phyloP scores from a whole-genome alignment of 768 basidiomycete species.

The Trametes meyenii region DNA sequence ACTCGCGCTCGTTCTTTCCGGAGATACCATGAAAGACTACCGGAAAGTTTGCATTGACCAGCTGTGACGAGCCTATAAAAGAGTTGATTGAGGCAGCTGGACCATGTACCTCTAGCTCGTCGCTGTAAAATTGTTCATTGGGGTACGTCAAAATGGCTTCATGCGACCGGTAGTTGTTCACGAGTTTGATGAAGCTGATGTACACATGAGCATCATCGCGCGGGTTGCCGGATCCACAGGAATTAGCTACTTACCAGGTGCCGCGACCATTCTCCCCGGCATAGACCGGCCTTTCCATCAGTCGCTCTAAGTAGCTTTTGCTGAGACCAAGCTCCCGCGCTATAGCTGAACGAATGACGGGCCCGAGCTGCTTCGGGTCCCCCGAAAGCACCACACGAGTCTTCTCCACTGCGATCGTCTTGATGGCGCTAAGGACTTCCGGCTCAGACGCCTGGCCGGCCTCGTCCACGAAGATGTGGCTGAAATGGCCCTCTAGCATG shows the following conservation, averaged over 20 bases:
- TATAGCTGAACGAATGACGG: conserved; percentile 61
- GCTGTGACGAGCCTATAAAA: conserved; percentile 33
- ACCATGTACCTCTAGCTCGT: conserved; percentile 36
- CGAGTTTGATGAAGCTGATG: conserved; percentile 35
- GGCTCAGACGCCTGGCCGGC: conserved; percentile 76
- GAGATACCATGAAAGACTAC: conserved; percentile 39
- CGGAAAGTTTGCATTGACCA: conserved; percentile 36
- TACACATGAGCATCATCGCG: no score
- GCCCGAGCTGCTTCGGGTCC: conserved; percentile 73
- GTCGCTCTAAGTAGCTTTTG: conserved; percentile 61
- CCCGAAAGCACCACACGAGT: conserved; percentile 69
- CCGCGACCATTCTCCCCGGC: conserved; percentile 26
- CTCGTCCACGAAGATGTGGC: conserved; percentile 72
- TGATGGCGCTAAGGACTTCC: conserved; percentile 64
- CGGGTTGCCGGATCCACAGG: no score
- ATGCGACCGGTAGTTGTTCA: conserved; percentile 64
- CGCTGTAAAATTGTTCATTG: conserved; percentile 47
- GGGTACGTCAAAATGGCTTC: conserved; percentile 56
- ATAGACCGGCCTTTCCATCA: conserved; percentile 39
- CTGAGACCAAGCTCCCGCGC: conserved; percentile 62
- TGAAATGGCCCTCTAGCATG: conserved; percentile 61
- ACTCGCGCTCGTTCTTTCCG: conserved; percentile 40
- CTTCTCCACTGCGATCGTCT: conserved; percentile 52
- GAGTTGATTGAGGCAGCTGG: conserved; percentile 30
- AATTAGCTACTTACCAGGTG: conserved; percentile 37